phyloP scores from a whole-genome alignment of 495 filamentous ascomycete genomes.

The Pyrenula massariospora region DNA sequence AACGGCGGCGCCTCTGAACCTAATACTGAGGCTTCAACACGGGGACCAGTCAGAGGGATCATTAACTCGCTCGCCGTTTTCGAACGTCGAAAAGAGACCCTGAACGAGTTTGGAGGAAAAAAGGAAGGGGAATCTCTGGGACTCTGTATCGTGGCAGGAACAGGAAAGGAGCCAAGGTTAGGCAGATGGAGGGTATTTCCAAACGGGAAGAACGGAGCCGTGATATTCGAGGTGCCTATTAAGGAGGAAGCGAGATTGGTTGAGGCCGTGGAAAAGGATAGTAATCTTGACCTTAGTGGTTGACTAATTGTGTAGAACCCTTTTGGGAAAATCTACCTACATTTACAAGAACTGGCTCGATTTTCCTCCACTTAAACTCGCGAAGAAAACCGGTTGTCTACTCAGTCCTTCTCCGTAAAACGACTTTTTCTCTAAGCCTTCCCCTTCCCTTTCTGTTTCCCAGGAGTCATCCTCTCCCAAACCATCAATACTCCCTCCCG shows the following conservation, averaged over 20 bases:
- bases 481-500: constrained; percentile 92
- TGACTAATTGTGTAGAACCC: too few species aligned
- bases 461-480: constrained; percentile 72
- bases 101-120: constrained; percentile 39
- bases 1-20: background rate
- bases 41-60: constrained; percentile 52
- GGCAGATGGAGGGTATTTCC: constrained; percentile 57
- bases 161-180: constrained; percentile 76
- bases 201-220: constrained; percentile 61
- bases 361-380: too few species aligned
- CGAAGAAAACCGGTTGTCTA: too few species aligned
- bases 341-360: too few species aligned
- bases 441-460: constrained; percentile 30
- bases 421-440: constrained; percentile 13
- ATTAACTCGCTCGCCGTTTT: constrained; percentile 79
- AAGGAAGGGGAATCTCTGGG: constrained; percentile 38
- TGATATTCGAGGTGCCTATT: constrained; percentile 67
- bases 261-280: too few species aligned
- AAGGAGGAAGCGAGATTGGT: background rate
- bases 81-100: constrained; percentile 39
- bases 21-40: constrained; percentile 6
- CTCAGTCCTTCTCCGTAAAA: too few species aligned
- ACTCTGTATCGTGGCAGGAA: constrained; percentile 66
- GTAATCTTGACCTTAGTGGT: too few species aligned
- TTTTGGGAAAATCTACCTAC: too few species aligned